phyloP scores from a whole-genome alignment of 2,329 filamentous ascomycete genomes.

The Penicillium sp. region DNA sequence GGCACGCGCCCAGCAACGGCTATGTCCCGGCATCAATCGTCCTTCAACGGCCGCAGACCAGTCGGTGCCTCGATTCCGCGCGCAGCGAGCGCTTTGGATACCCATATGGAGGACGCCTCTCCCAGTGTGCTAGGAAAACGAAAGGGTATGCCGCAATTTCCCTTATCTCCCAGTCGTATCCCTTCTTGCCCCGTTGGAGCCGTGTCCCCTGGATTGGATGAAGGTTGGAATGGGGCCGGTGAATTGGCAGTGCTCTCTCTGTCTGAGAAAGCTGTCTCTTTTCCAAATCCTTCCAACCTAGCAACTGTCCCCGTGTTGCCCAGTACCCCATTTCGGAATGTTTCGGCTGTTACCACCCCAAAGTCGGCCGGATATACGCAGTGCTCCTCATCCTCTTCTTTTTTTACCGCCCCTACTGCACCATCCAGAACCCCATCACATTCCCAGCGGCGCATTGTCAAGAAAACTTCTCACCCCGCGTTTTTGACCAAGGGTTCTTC shows the following conservation, averaged over 20 bases:
- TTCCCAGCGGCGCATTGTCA: conserved; percentile 20
- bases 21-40: conserved; percentile 51
- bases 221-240: not conserved
- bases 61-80: conserved; percentile 44
- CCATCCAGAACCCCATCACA: conserved; percentile 26
- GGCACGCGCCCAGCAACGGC: conserved; percentile 48
- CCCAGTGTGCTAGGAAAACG: conserved; percentile 44
- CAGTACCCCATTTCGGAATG: conserved; percentile 16
- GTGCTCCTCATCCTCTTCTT: conserved; percentile 29
- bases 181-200: conserved; percentile 11
- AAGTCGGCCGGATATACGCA: conserved; percentile 37
- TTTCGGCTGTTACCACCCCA: conserved; percentile 5
- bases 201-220: not conserved
- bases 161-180: conserved; percentile 22
- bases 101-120: conserved; percentile 38
- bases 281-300: not conserved
- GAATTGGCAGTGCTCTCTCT: not conserved
- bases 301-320: not conserved
- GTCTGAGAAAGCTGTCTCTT: not conserved
- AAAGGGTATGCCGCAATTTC: conserved; percentile 52
- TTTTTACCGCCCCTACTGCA: conserved; percentile 26
- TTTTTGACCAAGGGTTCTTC: conserved; percentile 76
- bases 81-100: conserved; percentile 44
- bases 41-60: conserved; percentile 51
- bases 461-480: conserved; percentile 32